Base-by-base conservation (phyloP, 225 moss, liverwort and hornwort species). In the Lunularia cruciata region DNA sequence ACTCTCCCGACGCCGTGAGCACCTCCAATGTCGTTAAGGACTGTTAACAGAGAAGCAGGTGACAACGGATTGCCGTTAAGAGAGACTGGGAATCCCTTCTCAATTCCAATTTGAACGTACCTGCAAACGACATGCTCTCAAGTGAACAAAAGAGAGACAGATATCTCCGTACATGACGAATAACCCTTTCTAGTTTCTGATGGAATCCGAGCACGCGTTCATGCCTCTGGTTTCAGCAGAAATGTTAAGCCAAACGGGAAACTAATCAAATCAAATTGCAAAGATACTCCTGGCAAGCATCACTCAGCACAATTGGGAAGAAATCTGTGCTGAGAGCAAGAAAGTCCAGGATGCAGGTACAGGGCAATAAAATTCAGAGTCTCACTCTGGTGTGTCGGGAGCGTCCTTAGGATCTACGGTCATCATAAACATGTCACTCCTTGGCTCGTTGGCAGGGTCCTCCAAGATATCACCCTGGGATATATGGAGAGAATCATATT, bases 381-480 rank as follows among this genome's bases (percentile, higher is more conserved):
- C 81, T 81, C 62, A 95, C 95, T 95, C 95, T 45, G 95, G 90
- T 35, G 81, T 88, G 51, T 90, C 79, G 31, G 92, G 95, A 55
- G 95, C 95, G 65, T 95, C 87, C 64, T 78, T 83, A 3, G 95
- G 95, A 47, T 87, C 90, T 25, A 81, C 85, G 63, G 71, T 83
- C 90, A 95, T 87, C 38, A 90, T 85, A 55, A 82, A 95, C 95
- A 95, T 95, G 67, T 92, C 90, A 73, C 88, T 86, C 33, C 60
- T 71, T 2, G 95, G 92, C 63, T 95, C 95, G 30, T 92, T 95
- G 19, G 79, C 86, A 52, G 87, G 89, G 70, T 95, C 90, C 71
- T 95, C 95, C 65, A 95, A 78, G 20, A 95, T 84, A 62, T 95
- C 95, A 77, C 95, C 95, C 95, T 95, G 77, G 62, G 72, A 20